These are phyloP conservation scores for Collariella sp. DNA, from an alignment of 495 filamentous ascomycete genomes.

Conservation along the genomic window DNA sequence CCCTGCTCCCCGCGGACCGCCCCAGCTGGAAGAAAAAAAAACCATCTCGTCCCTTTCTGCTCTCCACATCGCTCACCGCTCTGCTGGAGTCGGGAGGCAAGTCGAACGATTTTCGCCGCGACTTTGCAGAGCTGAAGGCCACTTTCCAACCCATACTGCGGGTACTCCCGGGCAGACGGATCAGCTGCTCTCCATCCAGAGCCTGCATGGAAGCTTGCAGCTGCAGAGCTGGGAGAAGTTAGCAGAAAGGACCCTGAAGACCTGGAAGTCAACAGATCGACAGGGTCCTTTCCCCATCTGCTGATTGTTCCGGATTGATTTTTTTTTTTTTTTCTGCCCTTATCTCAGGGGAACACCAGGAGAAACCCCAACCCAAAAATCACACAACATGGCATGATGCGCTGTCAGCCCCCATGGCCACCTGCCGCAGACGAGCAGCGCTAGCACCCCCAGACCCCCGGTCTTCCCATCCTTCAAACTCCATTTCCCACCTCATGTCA, in stretches of 20 bases:
- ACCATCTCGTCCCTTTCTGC: background rate
- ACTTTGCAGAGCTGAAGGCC: background rate
- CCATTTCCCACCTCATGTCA: no score
- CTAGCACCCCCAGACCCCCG: background rate
- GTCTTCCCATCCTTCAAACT: no score
- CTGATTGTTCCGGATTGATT: background rate
- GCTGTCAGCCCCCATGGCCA: background rate
- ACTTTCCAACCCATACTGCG: background rate
- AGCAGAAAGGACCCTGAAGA: background rate
- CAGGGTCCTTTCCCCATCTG: background rate
- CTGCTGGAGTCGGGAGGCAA: background rate
- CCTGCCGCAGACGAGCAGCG: no score
- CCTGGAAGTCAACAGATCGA: background rate
- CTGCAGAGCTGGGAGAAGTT: no score
- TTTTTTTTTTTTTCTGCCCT: background rate
- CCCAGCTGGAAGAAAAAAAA: background rate
- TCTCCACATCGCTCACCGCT: constrained; percentile 7
- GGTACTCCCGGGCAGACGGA: background rate
- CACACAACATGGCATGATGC: background rate
- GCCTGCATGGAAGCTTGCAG: background rate
- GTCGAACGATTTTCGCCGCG: background rate
- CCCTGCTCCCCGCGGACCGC: background rate
- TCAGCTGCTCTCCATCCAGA: background rate
- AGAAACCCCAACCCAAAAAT: background rate
- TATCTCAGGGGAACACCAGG: background rate